Conservation (phyloP, 768 basidiomycete genomes). For the Termitomyces sp. region DNA sequence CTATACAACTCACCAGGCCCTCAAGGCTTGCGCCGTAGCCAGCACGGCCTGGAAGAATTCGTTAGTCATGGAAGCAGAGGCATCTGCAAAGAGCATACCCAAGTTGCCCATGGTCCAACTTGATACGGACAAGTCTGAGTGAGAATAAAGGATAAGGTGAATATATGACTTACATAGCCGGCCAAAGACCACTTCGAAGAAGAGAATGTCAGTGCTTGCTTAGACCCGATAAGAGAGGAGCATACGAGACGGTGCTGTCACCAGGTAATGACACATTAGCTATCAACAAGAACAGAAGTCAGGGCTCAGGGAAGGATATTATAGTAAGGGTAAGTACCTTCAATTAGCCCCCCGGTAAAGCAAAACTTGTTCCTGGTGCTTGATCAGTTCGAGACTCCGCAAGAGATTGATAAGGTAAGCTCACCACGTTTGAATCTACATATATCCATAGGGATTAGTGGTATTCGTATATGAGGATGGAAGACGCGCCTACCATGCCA, state of each 20-base stretch:
- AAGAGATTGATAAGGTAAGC: background rate
- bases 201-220: background rate
- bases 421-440: conserved; percentile 16
- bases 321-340: conserved; percentile 25
- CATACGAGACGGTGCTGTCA: conserved; percentile 24
- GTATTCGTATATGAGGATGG: background rate
- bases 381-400: background rate
- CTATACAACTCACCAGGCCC: conserved; percentile 47
- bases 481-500: conserved; percentile 40
- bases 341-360: conserved; percentile 76
- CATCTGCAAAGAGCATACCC: conserved; percentile 23
- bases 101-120: conserved; percentile 52
- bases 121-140: background rate
- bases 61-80: conserved; percentile 21
- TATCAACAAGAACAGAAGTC: conserved; percentile 4
- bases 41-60: conserved; percentile 47
- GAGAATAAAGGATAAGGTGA: background rate
- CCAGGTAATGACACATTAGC: conserved; percentile 32
- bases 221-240: conserved; percentile 10
- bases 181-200: conserved; percentile 33
- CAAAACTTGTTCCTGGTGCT: conserved; percentile 55
- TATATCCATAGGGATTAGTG: conserved; percentile 16
- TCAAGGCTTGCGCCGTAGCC: conserved; percentile 70
- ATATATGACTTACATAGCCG: conserved; percentile 30
- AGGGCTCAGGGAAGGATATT: background rate